These are phyloP conservation scores for Diutina catenulata DNA, from an alignment of 1,139 yeast species.

Conservation along the genomic window DNA sequence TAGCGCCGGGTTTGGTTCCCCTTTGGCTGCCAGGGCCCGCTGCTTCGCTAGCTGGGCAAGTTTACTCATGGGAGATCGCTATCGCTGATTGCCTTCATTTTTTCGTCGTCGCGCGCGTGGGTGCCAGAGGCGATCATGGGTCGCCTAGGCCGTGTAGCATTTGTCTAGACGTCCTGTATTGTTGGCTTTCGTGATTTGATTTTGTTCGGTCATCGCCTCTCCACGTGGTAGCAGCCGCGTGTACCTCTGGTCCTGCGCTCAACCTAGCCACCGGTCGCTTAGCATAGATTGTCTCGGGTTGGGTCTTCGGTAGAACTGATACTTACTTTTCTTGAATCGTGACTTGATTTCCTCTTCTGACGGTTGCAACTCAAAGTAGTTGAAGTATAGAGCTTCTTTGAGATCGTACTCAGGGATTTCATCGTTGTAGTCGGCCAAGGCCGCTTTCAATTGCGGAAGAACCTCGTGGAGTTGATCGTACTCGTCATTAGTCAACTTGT, in stretches of 20 bases:
- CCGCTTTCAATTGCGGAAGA: constrained; percentile 28
- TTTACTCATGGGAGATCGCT: constrained; percentile 7
- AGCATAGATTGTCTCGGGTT: too few relatives aligned
- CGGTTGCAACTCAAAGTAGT: constrained; percentile 46
- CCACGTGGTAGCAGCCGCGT: too few relatives aligned
- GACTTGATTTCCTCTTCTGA: constrained; percentile 41
- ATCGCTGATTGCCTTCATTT: too few relatives aligned
- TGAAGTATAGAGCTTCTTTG: constrained; percentile 49
- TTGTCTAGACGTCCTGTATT: too few relatives aligned
- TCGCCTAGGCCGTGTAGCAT: too few relatives aligned
- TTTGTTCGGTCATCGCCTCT: too few relatives aligned
- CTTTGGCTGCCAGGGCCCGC: constrained; percentile 6
- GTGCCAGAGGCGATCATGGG: too few relatives aligned
- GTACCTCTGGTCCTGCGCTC: too few relatives aligned
- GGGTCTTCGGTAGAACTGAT: too few relatives aligned
- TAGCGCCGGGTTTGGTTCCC: background rate
- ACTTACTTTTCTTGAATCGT: constrained; percentile 35
- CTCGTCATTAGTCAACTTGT: constrained; percentile 35
- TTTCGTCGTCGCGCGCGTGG: too few relatives aligned
- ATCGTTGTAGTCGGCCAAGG: constrained; percentile 26
- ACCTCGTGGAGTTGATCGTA: constrained; percentile 32
- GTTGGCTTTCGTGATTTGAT: too few relatives aligned
- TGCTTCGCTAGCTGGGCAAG: constrained; percentile 10
- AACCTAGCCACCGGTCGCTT: too few relatives aligned
- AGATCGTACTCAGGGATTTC: constrained; percentile 40